These are phyloP conservation scores for Litsea cubeba DNA, from an alignment of 164 flowering plant species.

Conservation along the genomic window DNA sequence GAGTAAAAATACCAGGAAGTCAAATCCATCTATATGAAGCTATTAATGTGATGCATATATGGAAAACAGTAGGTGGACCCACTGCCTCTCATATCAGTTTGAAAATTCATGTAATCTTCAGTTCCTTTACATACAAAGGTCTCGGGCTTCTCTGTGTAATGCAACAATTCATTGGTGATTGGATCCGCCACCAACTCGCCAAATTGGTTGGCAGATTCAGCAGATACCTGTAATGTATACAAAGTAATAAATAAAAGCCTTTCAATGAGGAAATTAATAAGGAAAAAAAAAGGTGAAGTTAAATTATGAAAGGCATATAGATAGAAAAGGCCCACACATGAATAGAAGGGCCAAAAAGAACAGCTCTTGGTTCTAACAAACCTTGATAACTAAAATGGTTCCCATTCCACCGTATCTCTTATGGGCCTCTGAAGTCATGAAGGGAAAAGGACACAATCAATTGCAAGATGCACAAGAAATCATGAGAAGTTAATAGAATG, in stretches of 20 bases:
- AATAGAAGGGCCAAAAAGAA: background rate
- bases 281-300: background rate
- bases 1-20: background rate
- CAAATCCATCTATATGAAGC: constrained; percentile 3
- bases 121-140: constrained; percentile 70
- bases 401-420: constrained; percentile 89
- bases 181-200: constrained; percentile 97
- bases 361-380: constrained; percentile 24
- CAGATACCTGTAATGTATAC: constrained; percentile 58
- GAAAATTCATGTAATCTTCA: background rate
- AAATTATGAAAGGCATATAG: background rate
- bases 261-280: background rate
- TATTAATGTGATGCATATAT: background rate
- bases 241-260: constrained; percentile 3
- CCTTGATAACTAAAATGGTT: constrained; percentile 88
- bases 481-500: background rate
- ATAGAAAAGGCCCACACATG: background rate
- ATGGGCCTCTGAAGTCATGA: constrained; percentile 68
- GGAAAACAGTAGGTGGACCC: background rate
- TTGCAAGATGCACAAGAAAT: background rate
- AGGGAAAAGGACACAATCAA: constrained; percentile 1
- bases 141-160: constrained; percentile 96
- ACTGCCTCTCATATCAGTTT: background rate
- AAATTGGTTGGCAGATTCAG: constrained; percentile 90
- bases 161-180: constrained; percentile 77